Percentiles rank a stretch among this genome's conserved stretches.
Evolutionary conservation across 164 flowering plant genomes (phyloP).

Genomic region (Chimonanthus praecox): DNA sequence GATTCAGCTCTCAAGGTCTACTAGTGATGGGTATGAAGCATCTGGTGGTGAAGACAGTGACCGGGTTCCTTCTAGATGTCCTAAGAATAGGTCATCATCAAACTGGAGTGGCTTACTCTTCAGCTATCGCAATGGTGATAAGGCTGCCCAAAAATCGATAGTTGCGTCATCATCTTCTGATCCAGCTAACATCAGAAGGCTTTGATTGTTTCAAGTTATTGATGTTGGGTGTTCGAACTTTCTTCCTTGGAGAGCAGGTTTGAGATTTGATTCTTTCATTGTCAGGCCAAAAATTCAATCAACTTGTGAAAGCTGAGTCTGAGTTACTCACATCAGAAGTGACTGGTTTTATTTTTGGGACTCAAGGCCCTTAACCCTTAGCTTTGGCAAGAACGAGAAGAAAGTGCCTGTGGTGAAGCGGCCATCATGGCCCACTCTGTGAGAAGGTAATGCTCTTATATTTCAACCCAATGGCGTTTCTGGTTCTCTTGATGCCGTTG

Average conservation of each 20-base stretch:
- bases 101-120: slow-evolving; percentile 62
- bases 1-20: slow-evolving; percentile 66
- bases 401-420: background rate
- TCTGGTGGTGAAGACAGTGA: slow-evolving; percentile 99
- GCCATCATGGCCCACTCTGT: background rate
- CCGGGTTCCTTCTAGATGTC: slow-evolving; percentile 50
- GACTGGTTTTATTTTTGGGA: background rate
- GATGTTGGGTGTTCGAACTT: background rate
- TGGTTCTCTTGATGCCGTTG: background rate
- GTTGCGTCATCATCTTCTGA: slow-evolving; percentile 42
- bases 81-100: slow-evolving; percentile 37
- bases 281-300: background rate
- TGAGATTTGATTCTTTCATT: background rate
- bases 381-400: background rate
- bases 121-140: slow-evolving; percentile 34
- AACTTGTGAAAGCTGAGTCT: background rate
- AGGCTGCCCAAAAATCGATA: slow-evolving; percentile 18
- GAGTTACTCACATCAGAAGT: background rate
- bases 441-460: background rate
- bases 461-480: background rate
- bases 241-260: background rate
- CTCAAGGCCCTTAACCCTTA: background rate
- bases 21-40: slow-evolving; percentile 94
- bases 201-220: slow-evolving; percentile 13
- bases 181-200: slow-evolving; percentile 31